A percentile compares a stretch with the other conserved stretches of the same genome.
Evolutionary conservation across 2,329 filamentous ascomycete species (phyloP).

Genomic region (Acrocalymma vagum): DNA sequence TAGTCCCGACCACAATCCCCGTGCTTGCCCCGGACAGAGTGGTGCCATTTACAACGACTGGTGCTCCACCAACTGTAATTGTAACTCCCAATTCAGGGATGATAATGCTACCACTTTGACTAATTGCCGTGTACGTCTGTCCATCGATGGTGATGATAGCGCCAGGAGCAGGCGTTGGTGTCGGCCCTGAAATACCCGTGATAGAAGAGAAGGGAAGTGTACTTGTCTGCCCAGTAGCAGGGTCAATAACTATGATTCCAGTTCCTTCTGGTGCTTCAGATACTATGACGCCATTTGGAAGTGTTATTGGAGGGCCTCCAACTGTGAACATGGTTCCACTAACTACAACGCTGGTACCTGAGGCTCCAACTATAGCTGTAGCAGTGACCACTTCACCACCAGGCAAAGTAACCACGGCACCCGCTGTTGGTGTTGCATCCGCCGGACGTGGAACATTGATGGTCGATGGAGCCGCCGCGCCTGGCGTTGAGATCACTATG

Average conservation of each 20-base stretch:
- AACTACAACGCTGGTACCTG: conserved; percentile 11
- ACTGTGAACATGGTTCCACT: conserved; percentile 13
- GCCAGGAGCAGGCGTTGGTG: conserved; percentile 2
- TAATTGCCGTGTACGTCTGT: conserved; percentile 15
- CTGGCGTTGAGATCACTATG: conserved; percentile 11
- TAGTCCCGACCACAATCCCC: conserved; percentile 21
- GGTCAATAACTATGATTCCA: conserved; percentile 15
- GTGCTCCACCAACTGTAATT: conserved; percentile 14
- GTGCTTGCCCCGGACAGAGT: conserved; percentile 21
- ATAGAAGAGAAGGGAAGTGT: conserved; percentile 16
- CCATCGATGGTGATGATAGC: conserved; percentile 19
- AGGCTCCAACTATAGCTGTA: conserved; percentile 14
- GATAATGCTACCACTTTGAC: conserved; percentile 12
- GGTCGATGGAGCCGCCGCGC: conserved; percentile 10
- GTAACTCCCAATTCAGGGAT: conserved; percentile 21
- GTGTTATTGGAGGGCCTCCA: conserved; percentile 16
- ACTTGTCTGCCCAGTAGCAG: conserved; percentile 10
- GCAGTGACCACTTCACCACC: conserved; percentile 17
- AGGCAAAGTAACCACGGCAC: conserved; percentile 18
- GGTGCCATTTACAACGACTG: conserved; percentile 16
- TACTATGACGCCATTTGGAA: conserved; percentile 18
- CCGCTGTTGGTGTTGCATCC: conserved; percentile 9
- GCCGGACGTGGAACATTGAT: conserved; percentile 19
- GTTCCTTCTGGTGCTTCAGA: conserved; percentile 16
- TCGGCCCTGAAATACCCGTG: conserved; percentile 3